Base-by-base conservation (phyloP, 2,329 filamentous ascomycete genomes). In the Exophiala sideris region DNA sequence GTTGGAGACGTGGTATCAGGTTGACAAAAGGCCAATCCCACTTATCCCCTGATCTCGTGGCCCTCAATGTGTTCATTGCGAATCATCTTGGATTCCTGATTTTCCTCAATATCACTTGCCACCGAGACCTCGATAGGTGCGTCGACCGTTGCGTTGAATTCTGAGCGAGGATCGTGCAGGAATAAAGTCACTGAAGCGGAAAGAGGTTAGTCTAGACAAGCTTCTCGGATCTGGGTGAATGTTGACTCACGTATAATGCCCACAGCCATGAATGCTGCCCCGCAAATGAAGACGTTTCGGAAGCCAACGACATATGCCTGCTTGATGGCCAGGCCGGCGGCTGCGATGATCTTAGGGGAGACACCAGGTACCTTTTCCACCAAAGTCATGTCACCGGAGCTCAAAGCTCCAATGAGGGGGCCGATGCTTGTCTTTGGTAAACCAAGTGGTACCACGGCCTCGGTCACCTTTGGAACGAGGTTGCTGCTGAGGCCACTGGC, bases 131-230 rank as follows among this genome's bases (percentile, higher is more conserved):
- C 41, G 29, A 52, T 52, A 12, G 49, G 49, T 16, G 49, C 49
- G 46, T 52, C 49, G 14, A 52, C 49, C 32, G 45, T 52, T 14
- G 40, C 49, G 41, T 52, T 52, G 49, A 52, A 52, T 14, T 52
- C 49, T 38, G 49, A 45, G 34, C 49, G 49, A 3, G 49, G 49
- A 18, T 52, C 46, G 24, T n/a, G 29, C 40, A 52, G 34, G 34
- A 52, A 52, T 6, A 33, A 11, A 46, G 41, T 45, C n/a, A 52
- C 49, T 52, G 49, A 1, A 18, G 14, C 18, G 4, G 39, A 18
- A 18, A 35, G 20, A 42, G n/a, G 24, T 50, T 36, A 44, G 38
- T 44, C n/a, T 29, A 16, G 2, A 20, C 11, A n/a, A 10, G 44
- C 35, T 29, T 41, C 16, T 44, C 8, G 8, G 18, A 18, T 3